Conservation (phyloP, 306 rosid species). For the Delonix regia region DNA sequence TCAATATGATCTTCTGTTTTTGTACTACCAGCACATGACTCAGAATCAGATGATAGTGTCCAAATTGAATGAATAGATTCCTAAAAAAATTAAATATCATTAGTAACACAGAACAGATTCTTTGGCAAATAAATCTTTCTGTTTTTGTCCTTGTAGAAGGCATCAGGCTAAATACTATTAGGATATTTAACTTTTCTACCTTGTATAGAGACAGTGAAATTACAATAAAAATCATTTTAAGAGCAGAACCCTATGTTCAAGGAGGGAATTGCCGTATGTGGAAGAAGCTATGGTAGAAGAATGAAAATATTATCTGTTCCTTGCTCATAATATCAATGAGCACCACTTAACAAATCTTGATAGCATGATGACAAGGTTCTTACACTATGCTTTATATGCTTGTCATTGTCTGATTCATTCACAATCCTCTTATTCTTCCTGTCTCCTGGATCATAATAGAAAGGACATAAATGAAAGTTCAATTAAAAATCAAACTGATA, state of each 20-base stretch:
- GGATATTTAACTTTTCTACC: neutral
- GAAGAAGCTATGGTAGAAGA: constrained; percentile 16
- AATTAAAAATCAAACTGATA: constrained; percentile 16
- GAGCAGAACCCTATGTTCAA: constrained; percentile 17
- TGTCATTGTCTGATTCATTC: constrained; percentile 39
- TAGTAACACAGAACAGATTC: constrained; percentile 32
- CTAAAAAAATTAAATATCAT: constrained; percentile 46
- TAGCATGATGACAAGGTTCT: constrained; percentile 33
- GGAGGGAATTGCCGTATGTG: neutral
- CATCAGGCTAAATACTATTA: neutral
- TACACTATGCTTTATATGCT: constrained; percentile 45
- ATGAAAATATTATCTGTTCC: constrained; percentile 1
- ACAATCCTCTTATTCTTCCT: constrained; percentile 29
- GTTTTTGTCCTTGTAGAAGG: neutral
- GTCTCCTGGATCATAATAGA: constrained; percentile 50
- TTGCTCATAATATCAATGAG: neutral
- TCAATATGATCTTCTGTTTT: constrained; percentile 42
- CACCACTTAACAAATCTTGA: neutral
- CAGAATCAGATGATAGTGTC: constrained; percentile 79
- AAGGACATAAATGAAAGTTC: constrained; percentile 5
- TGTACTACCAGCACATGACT: constrained; percentile 51
- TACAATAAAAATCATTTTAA: constrained; percentile 1
- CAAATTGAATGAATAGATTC: constrained; percentile 57
- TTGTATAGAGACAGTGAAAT: neutral
- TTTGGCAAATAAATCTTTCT: constrained; percentile 2